Conservation (phyloP, 2,329 filamentous ascomycete genomes). For the Colletotrichum sp. region DNA sequence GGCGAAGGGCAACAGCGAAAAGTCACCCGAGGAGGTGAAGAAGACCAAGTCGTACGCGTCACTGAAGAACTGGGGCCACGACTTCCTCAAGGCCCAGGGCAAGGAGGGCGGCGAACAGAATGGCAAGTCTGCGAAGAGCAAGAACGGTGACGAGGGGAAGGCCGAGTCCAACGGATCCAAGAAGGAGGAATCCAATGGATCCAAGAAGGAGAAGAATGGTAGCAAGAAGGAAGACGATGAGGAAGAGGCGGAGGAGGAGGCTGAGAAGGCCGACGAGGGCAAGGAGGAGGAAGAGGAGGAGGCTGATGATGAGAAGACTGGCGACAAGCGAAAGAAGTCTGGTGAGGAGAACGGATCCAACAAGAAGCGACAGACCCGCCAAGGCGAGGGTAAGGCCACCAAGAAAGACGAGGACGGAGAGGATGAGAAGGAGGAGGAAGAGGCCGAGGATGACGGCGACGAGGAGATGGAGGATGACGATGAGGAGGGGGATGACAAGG, state of each 20-base stretch:
- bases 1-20: constrained; percentile 59
- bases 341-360: constrained; percentile 22
- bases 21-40: constrained; percentile 47
- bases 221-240: constrained; percentile 30
- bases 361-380: constrained; percentile 25
- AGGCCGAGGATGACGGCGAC: constrained; percentile 18
- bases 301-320: constrained; percentile 24
- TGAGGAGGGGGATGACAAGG: constrained; percentile 8
- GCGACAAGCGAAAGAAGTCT: constrained; percentile 17
- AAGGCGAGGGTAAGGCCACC: constrained; percentile 24
- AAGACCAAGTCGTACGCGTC: constrained; percentile 61
- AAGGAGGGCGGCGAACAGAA: constrained; percentile 12
- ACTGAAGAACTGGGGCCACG: constrained; percentile 68
- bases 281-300: constrained; percentile 14
- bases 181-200: constrained; percentile 11
- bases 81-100: constrained; percentile 48
- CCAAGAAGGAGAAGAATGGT: constrained; percentile 14
- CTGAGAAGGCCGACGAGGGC: constrained; percentile 32
- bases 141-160: background rate
- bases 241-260: constrained; percentile 8
- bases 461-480: constrained; percentile 14
- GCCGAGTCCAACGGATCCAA: constrained; percentile 10
- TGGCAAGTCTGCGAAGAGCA: background rate
- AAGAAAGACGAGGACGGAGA: constrained; percentile 13
- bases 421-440: constrained; percentile 15